Evolutionary conservation across 2,329 filamentous ascomycete genomes (phyloP), one percentile per base, ranked within the genome.

Genomic region (Trichophaea hybrida): DNA sequence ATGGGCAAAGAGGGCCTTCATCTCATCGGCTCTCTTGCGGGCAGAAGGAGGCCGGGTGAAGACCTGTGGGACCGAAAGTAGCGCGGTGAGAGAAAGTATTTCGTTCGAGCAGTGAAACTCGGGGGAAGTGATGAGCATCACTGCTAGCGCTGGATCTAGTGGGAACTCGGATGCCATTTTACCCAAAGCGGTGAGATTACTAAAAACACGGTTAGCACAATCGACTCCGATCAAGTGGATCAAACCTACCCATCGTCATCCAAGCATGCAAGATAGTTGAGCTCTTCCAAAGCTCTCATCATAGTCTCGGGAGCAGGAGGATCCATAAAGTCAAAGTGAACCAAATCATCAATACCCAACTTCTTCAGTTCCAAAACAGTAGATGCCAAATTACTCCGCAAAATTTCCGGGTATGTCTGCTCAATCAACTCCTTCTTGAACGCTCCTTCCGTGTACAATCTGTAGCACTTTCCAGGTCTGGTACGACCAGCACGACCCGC

Each of bases 31-130:
- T 50, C 87, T 85, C 75, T 94, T 94, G 63, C 90, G 83, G 67
- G 87, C 84, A 69, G 80, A 82, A 53, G 86, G 85, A 1, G 93
- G 93, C 6, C 93, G 87, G 34, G 94, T 81, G 71, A 95, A 98
- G 61, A 97, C 82, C 71, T 96, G 88, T 0, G 93, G 93, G 8
- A 97, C 93, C 0, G 91, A 97, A 17, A 98, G 81, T 8, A 98
- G 80, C 1, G 93, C 86, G 1, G 90, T 95, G 68, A 98, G 86
- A 46, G 93, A 97, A 12, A 98, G 79, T 44, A 98, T 93, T 76
- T 98, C 93, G 73, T 97, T 97, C 50, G 90, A 95, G 78, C 93
- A 98, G 75, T 93, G 94, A 74, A 98, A 98, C 70, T 98, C 93
- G 8, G 93, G 91, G 6, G 90, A 95, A 8, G 86, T 90, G 72